Percentiles rank a stretch among this genome's conserved stretches.
These are phyloP conservation scores for Brassica cretica DNA, from an alignment of 345 rosid genomes.

Conservation along the genomic window DNA sequence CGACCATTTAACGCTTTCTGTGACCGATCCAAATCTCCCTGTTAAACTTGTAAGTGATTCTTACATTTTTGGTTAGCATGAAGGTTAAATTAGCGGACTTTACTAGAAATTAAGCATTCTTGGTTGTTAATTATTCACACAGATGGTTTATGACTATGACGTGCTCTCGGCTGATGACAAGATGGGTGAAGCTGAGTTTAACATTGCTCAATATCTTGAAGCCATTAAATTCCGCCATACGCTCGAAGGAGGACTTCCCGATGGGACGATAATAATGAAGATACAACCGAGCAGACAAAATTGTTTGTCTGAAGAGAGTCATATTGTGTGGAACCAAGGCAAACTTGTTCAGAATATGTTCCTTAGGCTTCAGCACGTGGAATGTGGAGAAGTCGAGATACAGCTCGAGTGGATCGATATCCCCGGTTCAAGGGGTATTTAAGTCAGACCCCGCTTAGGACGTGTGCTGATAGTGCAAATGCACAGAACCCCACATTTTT, in stretches of 20 bases:
- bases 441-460: not conserved
- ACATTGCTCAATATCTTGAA: slow-evolving; percentile 48
- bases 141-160: slow-evolving; percentile 74
- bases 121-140: slow-evolving; percentile 7
- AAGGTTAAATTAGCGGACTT: not conserved
- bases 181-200: slow-evolving; percentile 87
- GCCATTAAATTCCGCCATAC: slow-evolving; percentile 43
- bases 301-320: slow-evolving; percentile 61
- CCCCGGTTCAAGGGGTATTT: slow-evolving; percentile 57
- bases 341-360: slow-evolving; percentile 60
- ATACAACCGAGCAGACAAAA: slow-evolving; percentile 53
- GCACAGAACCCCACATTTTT: not conserved
- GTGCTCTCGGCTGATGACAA: slow-evolving; percentile 66
- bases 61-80: not conserved
- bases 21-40: slow-evolving; percentile 60
- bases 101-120: not conserved
- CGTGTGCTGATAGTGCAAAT: not conserved
- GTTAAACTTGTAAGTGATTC: slow-evolving; percentile 59
- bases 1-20: slow-evolving; percentile 73
- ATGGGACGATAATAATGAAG: slow-evolving; percentile 56
- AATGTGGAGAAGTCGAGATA: slow-evolving; percentile 60
- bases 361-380: slow-evolving; percentile 63
- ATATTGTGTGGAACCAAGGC: slow-evolving; percentile 52
- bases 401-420: slow-evolving; percentile 65
- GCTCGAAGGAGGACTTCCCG: slow-evolving; percentile 43